Evolutionary conservation across 768 basidiomycete genomes (phyloP), one percentile per base, ranked within the genome.

Genomic region (Lepiota brunneoincarnata): DNA sequence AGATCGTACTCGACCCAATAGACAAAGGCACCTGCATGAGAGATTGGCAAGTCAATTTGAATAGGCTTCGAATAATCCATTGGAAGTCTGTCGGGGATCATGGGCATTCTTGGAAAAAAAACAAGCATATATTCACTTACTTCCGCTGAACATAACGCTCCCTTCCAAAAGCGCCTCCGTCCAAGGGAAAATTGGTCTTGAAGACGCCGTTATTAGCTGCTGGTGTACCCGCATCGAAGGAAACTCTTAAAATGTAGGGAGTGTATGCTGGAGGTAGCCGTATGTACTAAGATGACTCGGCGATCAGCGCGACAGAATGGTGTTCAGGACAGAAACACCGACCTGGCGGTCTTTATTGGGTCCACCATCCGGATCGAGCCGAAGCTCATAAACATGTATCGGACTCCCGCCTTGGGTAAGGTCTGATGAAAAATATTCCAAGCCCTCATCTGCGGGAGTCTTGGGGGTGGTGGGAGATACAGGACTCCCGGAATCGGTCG

Each of bases 161-260:
- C 24, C 97, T 81, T 39, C 82, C 81, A 67, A 98, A 98, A 17
- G 68, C 71, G 31, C 93, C 93, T 3, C 95, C 96, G 61, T 98
- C 91, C 5, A 99, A 79, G 1, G 97, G 97, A 63, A 98, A 98
- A 68, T 98, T 98, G 54, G 94, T 96, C 74, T 88, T 93, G 69
- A 99, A 90, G 1, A 93, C 80, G 48, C 94, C 97, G 63, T 95
- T 91, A 63, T 84, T 86, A 6, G 91, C 83, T 9, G 93, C 92
- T 2, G 92, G 87, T 2, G 94, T 94, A 6, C 97, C 97, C 0
- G 96, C 91, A 43, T 95, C 89, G 46, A 98, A 78, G 17, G 89
- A 87, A 34, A 99, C 89, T 49, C 97, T 86, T 23, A 99, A 74
- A 45, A 98, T 81, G 67, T 98, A 99, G 1, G 95, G 95, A 15